Base-by-base conservation (phyloP, 2,329 filamentous ascomycete genomes). In the Biscogniauxia sp. region DNA sequence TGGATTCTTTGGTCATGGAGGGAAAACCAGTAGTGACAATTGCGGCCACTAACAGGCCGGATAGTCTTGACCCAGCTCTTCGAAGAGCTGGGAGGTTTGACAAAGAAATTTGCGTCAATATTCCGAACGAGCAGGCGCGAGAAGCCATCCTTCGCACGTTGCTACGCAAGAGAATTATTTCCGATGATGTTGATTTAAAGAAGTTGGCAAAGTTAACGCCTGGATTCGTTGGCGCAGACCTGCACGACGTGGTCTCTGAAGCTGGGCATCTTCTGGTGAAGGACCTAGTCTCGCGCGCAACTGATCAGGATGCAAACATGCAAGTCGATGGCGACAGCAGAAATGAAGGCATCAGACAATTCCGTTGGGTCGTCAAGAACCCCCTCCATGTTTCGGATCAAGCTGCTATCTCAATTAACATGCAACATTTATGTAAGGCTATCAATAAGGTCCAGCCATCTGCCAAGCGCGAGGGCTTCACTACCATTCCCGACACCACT, bases 381-480 rank as follows among this genome's bases (percentile, higher is more conserved):
- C 28, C 28, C 7, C 28, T 32, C 28, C 7, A 32, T 8, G 28
- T 32, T 32, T 3, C 28, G 11, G 28, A 32, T 23, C 23, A 32
- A 32, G 28, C 7, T 8, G 28, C 28, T 32, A 32, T 32, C 28
- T 32, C 11, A 57, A 66, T 80, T 57, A 73, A 73, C 6, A 90
- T 79, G 75, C 80, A 74, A 77, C 78, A 96, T 65, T 95, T 98
- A 74, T 79, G 89, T 23, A 79, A 81, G 1, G 93, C 93, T 2
- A 82, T 97, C 2, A 86, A 90, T 9, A 84, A 85, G 60, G 85
- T 97, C 63, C 84, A 92, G 72, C 87, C 93, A 25, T 94, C 92
- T 1, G 90, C 90, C 5, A 93, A 94, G 74, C 88, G 93, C 55
- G 94, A 99, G 77, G 95, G 95, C 53, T 99, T 99, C 75, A 93